Evolutionary conservation across 2,329 filamentous ascomycete genomes (phyloP), one percentile per base, ranked within the genome.

Genomic region (Aspergillus bombycis): DNA sequence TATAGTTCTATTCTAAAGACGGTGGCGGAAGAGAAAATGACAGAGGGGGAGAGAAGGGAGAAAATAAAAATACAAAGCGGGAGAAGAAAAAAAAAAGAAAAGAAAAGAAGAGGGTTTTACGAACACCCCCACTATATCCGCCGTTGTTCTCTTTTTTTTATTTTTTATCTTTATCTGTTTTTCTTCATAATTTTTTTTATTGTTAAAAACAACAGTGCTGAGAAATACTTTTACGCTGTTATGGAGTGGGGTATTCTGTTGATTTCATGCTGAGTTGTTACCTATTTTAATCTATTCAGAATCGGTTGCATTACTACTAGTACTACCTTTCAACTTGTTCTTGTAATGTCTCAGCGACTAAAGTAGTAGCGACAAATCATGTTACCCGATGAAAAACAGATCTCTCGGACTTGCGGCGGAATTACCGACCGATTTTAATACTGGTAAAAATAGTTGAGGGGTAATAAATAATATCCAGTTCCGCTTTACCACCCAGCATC

Each of bases 341-440:
- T 26, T 26, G 10, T 14, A 26, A 38, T 38, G 52, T 55, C 52
- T 36, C 50, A 36, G 52, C 21, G 32, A 34, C 8, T n/a, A 12
- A 38, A 38, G 52, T 36, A 36, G n/a, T 36, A 38, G 32, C 52
- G 52, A n/a, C 32, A 38, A 55, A 55, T 55, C 52, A 36, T 36
- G 52, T 38, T 23, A 19, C 9, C 9, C 9, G 26, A n/a, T 19
- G n/a, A 23, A 34, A 53, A 32, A 21, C 3, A 36, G 30, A 36
- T 54, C 50, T 36, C n/a, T 21, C 50, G 50, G 50, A 54, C 52
- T 55, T 55, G 30, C 32, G 50, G 50, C 50, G 32, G 52, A 16
- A 38, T 55, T 55, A 55, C 32, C 32, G 52, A 55, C 26, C 16
- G 19, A 16, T 55, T 14, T 38, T 32, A 55, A 34, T n/a, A 23